phyloP scores from a whole-genome alignment of 23 red algal species.

The Agarophyton chilense region DNA sequence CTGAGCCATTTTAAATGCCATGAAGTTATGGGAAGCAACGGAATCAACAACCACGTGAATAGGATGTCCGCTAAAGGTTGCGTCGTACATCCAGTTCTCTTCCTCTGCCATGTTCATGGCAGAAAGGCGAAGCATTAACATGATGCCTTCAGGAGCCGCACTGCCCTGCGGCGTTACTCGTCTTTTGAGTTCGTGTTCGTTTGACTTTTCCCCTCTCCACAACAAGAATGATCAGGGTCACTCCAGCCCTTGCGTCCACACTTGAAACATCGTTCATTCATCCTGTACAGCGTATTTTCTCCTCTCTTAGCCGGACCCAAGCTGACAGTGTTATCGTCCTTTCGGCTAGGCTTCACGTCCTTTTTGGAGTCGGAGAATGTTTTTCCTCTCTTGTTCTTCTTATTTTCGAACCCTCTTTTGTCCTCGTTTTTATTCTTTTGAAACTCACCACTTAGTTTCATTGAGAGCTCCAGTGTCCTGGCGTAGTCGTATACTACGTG shows the following conservation, averaged over 20 bases:
- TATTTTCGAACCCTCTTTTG: constrained; percentile 1
- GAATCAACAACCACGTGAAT: background rate
- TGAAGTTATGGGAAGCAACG: constrained; percentile 1
- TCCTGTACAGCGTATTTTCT: constrained; percentile 2
- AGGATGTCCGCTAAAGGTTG: background rate
- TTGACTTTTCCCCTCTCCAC: background rate
- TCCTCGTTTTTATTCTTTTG: background rate
- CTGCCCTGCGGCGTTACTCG: background rate
- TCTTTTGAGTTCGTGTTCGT: background rate
- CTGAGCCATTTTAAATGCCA: constrained; percentile 17
- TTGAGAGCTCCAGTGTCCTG: background rate
- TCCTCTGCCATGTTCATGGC: background rate
- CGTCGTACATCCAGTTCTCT: constrained; percentile 14
- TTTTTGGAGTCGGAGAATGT: background rate
- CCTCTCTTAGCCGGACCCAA: constrained; percentile 43
- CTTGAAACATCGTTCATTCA: constrained; percentile 13
- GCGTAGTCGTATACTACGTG: constrained; percentile 30
- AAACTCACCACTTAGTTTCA: constrained; percentile 15
- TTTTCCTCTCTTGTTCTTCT: background rate
- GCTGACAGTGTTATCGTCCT: background rate
- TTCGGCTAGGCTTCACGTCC: background rate
- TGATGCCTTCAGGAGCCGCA: background rate
- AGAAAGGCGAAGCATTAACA: background rate
- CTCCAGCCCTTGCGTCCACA: background rate
- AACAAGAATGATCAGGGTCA: constrained; percentile 1